phyloP scores from a whole-genome alignment of 352 stramenopile genomes.

The Phytopythium oedochilum region DNA sequence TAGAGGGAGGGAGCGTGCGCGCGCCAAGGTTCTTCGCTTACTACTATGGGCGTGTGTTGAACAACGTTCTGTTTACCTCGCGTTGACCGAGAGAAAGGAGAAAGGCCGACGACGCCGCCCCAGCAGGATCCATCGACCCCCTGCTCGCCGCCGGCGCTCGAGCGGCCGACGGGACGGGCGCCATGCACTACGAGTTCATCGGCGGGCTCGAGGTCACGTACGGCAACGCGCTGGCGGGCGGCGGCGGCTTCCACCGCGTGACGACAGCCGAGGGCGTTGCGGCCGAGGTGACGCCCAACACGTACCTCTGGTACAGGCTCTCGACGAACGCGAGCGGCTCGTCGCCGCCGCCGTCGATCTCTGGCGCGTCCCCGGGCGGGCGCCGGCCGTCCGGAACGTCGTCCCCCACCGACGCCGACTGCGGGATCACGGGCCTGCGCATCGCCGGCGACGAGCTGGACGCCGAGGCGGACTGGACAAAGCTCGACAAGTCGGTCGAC shows the following conservation, averaged over 20 bases:
- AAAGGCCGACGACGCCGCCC: too few species aligned
- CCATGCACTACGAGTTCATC: constrained; percentile 73
- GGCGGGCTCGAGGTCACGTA: constrained; percentile 80
- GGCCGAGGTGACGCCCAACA: constrained; percentile 74
- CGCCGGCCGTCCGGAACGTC: constrained; percentile 1
- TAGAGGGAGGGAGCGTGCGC: too few species aligned
- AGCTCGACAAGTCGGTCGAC: constrained; percentile 76
- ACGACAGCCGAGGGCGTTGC: constrained; percentile 68
- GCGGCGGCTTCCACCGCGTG: constrained; percentile 78
- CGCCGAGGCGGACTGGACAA: constrained; percentile 27
- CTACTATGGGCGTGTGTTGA: too few species aligned
- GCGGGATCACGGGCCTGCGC: constrained; percentile 52
- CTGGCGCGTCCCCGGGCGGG: constrained; percentile 4
- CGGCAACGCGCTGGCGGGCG: constrained; percentile 74
- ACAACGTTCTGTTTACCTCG: too few species aligned
- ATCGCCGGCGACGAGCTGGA: constrained; percentile 27
- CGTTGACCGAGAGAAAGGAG: too few species aligned
- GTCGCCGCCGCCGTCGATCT: constrained; percentile 5
- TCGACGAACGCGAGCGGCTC: constrained; percentile 11
- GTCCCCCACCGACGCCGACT: constrained; percentile 4
- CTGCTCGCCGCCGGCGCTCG: neutral
- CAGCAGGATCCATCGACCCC: constrained; percentile 9
- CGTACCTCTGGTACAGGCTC: constrained; percentile 84
- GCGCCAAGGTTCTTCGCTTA: too few species aligned
- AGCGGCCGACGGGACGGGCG: neutral